A percentile compares a stretch with the other conserved stretches of the same genome.
phyloP scores from a whole-genome alignment of 2,329 filamentous ascomycete genomes.

The Macroventuria anomochaeta region DNA sequence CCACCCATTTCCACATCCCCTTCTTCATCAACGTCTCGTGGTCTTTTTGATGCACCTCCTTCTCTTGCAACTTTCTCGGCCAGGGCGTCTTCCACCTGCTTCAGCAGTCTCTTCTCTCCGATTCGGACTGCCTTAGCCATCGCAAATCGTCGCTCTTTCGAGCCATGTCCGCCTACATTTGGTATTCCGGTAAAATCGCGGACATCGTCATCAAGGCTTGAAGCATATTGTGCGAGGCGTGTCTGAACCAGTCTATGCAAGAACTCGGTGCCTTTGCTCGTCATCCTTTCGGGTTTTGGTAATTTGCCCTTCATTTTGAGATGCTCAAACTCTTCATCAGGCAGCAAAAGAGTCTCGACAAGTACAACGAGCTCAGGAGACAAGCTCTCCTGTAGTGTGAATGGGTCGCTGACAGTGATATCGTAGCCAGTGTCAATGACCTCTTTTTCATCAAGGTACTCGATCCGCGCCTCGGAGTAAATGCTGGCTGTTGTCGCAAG shows the following conservation, averaged over 20 bases:
- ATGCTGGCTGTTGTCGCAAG: constrained; percentile 20
- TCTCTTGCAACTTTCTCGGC: constrained; percentile 40
- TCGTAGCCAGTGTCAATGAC: constrained; percentile 78
- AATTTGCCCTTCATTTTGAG: constrained; percentile 52
- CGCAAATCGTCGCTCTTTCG: constrained; percentile 39
- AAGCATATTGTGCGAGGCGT: constrained; percentile 58
- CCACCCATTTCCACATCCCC: constrained; percentile 38
- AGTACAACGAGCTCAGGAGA: constrained; percentile 53
- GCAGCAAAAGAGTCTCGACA: constrained; percentile 54
- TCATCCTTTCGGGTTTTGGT: constrained; percentile 52
- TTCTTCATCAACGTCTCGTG: constrained; percentile 33
- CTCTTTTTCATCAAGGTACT: constrained; percentile 66
- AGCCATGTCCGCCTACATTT: constrained; percentile 15
- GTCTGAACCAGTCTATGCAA: constrained; percentile 50
- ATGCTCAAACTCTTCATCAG: constrained; percentile 50
- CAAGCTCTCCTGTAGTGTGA: constrained; percentile 46
- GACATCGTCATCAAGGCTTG: constrained; percentile 61
- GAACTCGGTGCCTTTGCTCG: constrained; percentile 48
- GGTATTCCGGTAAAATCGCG: constrained; percentile 53
- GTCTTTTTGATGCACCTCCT: constrained; percentile 31
- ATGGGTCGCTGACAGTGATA: constrained; percentile 45
- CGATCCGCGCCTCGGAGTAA: constrained; percentile 41
- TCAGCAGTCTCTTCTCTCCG: constrained; percentile 74
- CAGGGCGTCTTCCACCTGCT: constrained; percentile 56
- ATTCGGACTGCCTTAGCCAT: constrained; percentile 73